These are phyloP conservation scores for Scedosporium boydii DNA, from an alignment of 2,329 filamentous ascomycete genomes.

Conservation along the genomic window DNA sequence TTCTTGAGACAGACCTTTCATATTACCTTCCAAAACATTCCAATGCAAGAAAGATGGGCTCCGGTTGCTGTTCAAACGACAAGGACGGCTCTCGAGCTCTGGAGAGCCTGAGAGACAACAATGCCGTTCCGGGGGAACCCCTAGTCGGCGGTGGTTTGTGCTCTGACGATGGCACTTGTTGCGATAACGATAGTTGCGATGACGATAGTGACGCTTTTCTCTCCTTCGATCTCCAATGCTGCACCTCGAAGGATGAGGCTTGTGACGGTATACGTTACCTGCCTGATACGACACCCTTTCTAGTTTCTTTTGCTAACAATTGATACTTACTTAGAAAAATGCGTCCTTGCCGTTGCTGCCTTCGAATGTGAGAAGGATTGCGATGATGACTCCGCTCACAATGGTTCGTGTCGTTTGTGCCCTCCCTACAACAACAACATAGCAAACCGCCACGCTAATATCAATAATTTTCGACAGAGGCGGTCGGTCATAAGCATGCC, in stretches of 20 bases:
- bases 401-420: slow-evolving; percentile 11
- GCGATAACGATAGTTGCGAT: neutral
- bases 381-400: slow-evolving; percentile 13
- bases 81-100: slow-evolving; percentile 4
- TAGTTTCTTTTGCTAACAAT: neutral
- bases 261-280: slow-evolving; percentile 14
- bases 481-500: slow-evolving; percentile 13
- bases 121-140: neutral
- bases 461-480: neutral
- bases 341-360: slow-evolving; percentile 20
- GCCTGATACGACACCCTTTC: slow-evolving; percentile 1
- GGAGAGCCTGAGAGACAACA: slow-evolving; percentile 1
- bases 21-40: neutral
- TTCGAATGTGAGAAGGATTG: slow-evolving; percentile 21
- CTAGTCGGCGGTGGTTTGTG: neutral
- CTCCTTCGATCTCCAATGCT: slow-evolving; percentile 15
- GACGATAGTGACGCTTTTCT: neutral
- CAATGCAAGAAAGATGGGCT: slow-evolving; percentile 9
- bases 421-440: neutral
- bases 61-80: slow-evolving; percentile 11
- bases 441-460: neutral
- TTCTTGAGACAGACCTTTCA: neutral
- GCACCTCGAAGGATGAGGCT: slow-evolving; percentile 16
- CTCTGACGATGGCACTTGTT: slow-evolving; percentile 8
- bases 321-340: slow-evolving; percentile 16